Percentiles rank a stretch among this genome's conserved stretches.
Evolutionary conservation across 2,329 filamentous ascomycete genomes (phyloP).

Genomic region (Colletotrichum theobromicola): DNA sequence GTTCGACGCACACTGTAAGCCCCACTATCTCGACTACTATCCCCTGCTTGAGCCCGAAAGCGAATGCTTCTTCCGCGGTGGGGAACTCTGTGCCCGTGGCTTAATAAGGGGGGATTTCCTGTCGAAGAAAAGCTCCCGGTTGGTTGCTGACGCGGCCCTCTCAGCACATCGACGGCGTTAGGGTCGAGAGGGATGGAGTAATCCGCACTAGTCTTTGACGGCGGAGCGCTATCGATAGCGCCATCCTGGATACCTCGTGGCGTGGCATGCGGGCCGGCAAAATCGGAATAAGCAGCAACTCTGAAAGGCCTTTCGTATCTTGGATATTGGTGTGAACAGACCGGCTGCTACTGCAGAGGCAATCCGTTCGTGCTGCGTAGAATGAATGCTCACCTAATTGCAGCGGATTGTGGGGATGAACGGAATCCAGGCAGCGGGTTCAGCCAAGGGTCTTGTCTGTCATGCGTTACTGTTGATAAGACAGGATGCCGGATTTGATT

Average conservation of each 20-base stretch:
- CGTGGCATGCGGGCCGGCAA: slow-evolving; percentile 12
- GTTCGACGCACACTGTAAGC: not conserved
- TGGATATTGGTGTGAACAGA: not conserved
- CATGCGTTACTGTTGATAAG: not conserved
- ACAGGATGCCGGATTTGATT: not conserved
- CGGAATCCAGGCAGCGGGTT: not conserved
- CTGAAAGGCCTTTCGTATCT: not conserved
- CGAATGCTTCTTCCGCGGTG: slow-evolving; percentile 8
- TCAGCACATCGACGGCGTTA: not conserved
- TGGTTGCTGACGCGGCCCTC: slow-evolving; percentile 18
- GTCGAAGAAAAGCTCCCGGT: not conserved
- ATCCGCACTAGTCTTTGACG: slow-evolving; percentile 1
- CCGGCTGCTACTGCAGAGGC: not conserved
- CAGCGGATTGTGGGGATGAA: slow-evolving; percentile 8
- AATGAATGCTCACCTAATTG: not conserved
- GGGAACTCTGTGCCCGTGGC: not conserved
- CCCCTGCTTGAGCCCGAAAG: slow-evolving; percentile 8
- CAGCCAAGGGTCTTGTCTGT: not conserved
- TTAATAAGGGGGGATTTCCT: not conserved
- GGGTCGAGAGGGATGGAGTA: not conserved
- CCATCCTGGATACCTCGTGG: slow-evolving; percentile 18
- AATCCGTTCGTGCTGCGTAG: not conserved
- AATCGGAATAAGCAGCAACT: not conserved
- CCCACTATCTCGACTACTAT: not conserved
- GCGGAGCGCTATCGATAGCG: slow-evolving; percentile 13